Evolutionary conservation across 73 alveolate species (phyloP), one percentile per base, ranked within the genome.

Genomic region (Paramecium caudatum): DNA sequence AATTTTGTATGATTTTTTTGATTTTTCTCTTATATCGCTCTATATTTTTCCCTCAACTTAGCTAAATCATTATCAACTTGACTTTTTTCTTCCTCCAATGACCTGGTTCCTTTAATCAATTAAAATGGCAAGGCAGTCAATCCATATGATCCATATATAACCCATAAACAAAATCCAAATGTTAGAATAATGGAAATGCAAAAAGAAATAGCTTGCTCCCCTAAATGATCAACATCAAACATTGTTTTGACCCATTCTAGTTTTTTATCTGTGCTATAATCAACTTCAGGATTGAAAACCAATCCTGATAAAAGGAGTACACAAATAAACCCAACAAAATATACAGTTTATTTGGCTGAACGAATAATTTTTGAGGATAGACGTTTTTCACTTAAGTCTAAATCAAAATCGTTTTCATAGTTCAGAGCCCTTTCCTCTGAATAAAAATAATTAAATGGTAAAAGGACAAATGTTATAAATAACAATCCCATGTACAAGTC

Each of bases 21-120:
- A 83, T 95, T 91, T 80, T 95, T 95, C 62, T 94, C 96, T 74
- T 95, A 86, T 15, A 95, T 81, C 4, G 95, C n/a, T 91, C 96
- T 91, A 47, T 93, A 90, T 78, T 91, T 50, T 82, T 95, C 96
- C 48, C 96, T 95, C 7, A 95, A 93, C 69, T 65, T 49, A 0
- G 94, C 97, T 17, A 95, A 82, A 15, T 92, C 91, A 62, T 80
- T 82, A 46, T 46, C 82, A 0, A 95, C 91, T 30, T 94, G 93
- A 23, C 68, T 74, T 50, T 90, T 93, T 82, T 95, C 98, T 48
- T 91, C 93, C 39, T 90, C 94, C 12, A 93, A 85, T 0, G 97
- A 91, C 49, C 74, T 95, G 23, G 94, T 90, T 1, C 98, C 98
- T 47, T 91, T 93, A 47, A 95, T 95, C 10, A 95, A 85, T 55